A percentile compares a stretch with the other conserved stretches of the same genome.
These are phyloP conservation scores for Penicillium rolfsii DNA, from an alignment of 2,329 filamentous ascomycete genomes.

Conservation along the genomic window DNA sequence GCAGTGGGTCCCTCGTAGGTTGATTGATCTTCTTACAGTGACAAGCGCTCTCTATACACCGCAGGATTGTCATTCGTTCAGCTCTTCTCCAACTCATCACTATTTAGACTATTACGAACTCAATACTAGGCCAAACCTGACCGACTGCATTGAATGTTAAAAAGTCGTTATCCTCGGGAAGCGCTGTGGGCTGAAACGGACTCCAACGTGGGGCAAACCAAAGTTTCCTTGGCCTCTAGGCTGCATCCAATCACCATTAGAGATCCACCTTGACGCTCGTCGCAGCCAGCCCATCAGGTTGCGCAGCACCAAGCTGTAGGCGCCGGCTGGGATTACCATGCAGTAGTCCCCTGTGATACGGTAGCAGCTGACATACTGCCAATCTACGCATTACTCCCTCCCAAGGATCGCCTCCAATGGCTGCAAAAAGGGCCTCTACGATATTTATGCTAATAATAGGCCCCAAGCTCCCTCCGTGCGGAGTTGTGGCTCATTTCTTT, in stretches of 20 bases:
- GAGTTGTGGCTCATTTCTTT: constrained; percentile 11
- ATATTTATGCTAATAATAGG: constrained; percentile 20
- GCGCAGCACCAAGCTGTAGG: constrained; percentile 14
- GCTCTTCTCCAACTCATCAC: no score
- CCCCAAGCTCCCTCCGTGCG: constrained; percentile 10
- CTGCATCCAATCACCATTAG: background rate
- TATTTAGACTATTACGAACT: no score
- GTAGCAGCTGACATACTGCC: constrained; percentile 2
- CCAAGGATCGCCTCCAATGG: constrained; percentile 2
- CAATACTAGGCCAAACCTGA: no score
- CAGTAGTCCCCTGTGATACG: constrained; percentile 27
- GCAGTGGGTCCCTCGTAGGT: no score
- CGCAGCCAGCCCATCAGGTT: constrained; percentile 19
- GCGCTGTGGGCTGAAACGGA: background rate
- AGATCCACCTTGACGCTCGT: constrained; percentile 10
- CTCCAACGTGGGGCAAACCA: background rate
- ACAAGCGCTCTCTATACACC: no score
- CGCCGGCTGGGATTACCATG: constrained; percentile 24
- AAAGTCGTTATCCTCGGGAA: no score
- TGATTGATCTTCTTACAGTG: no score
- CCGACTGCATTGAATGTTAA: no score
- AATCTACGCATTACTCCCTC: background rate
- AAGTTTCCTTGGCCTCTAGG: constrained; percentile 6
- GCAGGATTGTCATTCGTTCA: no score
- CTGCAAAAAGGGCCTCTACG: no score